Conservation (phyloP, 345 rosid species). For the Boechera divaricarpa region DNA sequence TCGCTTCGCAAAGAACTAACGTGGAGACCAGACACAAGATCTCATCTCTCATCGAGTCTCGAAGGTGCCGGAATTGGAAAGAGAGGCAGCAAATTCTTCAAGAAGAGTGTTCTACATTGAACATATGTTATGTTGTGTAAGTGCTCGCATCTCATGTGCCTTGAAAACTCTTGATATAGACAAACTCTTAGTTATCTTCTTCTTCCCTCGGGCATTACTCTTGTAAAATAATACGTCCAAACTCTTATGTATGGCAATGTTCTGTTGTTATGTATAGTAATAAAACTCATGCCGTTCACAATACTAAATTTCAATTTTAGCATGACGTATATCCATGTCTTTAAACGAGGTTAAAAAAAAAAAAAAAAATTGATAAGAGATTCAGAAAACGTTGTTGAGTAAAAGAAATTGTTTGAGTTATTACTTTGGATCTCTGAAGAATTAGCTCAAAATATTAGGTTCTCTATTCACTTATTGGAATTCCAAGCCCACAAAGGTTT, state of each 20-base stretch:
- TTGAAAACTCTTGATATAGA: constrained; percentile 6
- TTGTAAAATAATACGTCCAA: constrained; percentile 19
- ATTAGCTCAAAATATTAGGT: too few relatives aligned
- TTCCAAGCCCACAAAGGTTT: too few relatives aligned
- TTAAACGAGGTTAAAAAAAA: too few relatives aligned
- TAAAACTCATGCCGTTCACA: constrained; percentile 6
- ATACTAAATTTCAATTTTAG: neutral
- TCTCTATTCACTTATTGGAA: too few relatives aligned
- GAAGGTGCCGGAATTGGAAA: constrained; percentile 70
- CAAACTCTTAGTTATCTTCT: neutral
- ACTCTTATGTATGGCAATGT: constrained; percentile 20
- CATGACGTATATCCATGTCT: neutral
- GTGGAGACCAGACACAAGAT: constrained; percentile 91
- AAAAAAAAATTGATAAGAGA: neutral
- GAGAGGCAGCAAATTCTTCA: constrained; percentile 84
- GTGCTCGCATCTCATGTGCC: constrained; percentile 18
- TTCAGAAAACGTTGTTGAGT: too few relatives aligned
- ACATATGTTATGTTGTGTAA: neutral
- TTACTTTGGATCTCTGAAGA: too few relatives aligned
- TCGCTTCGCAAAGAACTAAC: constrained; percentile 74
- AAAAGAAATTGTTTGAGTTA: neutral
- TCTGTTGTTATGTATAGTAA: constrained; percentile 16
- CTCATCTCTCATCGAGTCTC: constrained; percentile 71
- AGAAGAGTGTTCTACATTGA: constrained; percentile 45
- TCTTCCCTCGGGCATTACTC: neutral